A percentile compares a stretch with the other conserved stretches of the same genome.
Conservation (phyloP, 75 land plant genomes). For the Pseudotsuga menziesii region DNA sequence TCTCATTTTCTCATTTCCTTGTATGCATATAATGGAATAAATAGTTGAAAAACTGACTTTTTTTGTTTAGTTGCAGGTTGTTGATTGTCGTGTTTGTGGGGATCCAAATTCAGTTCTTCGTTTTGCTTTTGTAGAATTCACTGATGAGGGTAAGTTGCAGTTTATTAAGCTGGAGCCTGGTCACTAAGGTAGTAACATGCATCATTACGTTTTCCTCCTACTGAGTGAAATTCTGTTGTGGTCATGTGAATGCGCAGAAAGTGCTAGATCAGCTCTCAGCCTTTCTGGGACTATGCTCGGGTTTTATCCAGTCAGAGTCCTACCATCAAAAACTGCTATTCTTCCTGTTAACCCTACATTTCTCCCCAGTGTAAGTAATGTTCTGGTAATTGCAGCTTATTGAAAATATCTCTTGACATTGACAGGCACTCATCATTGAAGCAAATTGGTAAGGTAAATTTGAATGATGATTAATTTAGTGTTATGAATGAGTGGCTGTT, state of each 20-base stretch:
- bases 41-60: not conserved
- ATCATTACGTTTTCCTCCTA: not conserved
- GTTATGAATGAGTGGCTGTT: not conserved
- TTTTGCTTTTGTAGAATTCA: constrained; percentile 50
- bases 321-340: constrained; percentile 52
- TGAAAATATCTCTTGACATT: too few relatives aligned
- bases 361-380: constrained; percentile 32
- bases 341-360: constrained; percentile 51
- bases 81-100: constrained; percentile 68
- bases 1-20: constrained; percentile 4
- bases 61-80: constrained; percentile 31
- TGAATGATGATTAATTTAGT: not conserved
- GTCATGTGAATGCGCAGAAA: constrained; percentile 17
- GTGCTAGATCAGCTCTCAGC: constrained; percentile 37
- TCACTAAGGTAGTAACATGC: not conserved
- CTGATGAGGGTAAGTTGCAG: constrained; percentile 35
- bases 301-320: constrained; percentile 44
- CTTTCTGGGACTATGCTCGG: constrained; percentile 48
- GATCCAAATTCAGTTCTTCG: constrained; percentile 64
- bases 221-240: not conserved
- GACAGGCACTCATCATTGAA: too few relatives aligned
- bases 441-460: not conserved
- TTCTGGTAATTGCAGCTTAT: not conserved
- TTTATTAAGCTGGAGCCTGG: not conserved
- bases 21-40: not conserved